Base-by-base conservation (phyloP, 2,329 filamentous ascomycete genomes). In the Pyrenophora graminea region DNA sequence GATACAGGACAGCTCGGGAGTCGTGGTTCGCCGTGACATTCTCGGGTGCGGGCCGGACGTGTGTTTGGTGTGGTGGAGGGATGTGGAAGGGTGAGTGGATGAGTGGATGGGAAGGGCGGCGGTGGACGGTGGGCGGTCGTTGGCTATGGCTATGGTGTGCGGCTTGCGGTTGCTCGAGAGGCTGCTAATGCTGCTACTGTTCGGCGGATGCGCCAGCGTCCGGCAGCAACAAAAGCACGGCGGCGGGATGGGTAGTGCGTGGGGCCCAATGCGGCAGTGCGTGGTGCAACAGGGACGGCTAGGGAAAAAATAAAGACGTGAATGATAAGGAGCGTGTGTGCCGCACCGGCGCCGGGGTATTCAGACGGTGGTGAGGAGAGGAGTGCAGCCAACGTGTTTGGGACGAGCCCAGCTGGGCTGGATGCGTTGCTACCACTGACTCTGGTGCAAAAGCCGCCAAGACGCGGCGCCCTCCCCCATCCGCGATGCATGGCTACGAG, bases 11-110 rank as follows among this genome's bases (percentile, higher is more conserved):
- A 58, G 61, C 51, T 61, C 45, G 59, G 59, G 46, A n/a, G 51
- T 49, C 52, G 41, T 51, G 53, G 39, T 52, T 58, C 48, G 63
- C 53, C 56, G 61, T 55, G 53, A 58, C 68, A 72, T 71, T 54
- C 55, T 68, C 55, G 63, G 58, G 49, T 44, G 55, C 41, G 40
- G 45, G 23, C 18, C 38, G 38, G 25, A 34, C 36, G 40, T 43
- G 23, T 18, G 12, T 18, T 33, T 34, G 21, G 30, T 37, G 21
- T 21, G 38, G 9, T 13, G 6, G 6, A 8, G 10, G 8, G 9
- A 7, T 7, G 23, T 38, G 33, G 37, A 38, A n/a, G 4, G 42
- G 42, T 23, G 42, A 9, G 7, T 34, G 3, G 41, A 18, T 18
- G 37, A 18, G 31, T 34, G 48, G 23, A 15, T 38, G 27, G 23